Percentiles rank a stretch among this genome's conserved stretches.
Conservation (phyloP, 2,329 filamentous ascomycete species). For the Albophoma yamanashiensis region DNA sequence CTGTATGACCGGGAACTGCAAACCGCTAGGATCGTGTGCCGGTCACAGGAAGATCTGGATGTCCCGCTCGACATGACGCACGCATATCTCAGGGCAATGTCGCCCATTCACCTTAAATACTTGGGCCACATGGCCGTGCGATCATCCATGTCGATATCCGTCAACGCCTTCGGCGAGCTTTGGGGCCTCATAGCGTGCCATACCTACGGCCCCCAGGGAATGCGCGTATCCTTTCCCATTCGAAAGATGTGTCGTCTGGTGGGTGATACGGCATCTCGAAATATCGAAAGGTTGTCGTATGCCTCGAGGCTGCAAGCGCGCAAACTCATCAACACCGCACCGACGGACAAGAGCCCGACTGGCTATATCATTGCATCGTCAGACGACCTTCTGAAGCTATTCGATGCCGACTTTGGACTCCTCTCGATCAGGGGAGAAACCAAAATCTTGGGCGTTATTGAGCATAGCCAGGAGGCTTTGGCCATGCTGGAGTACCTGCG, state of each 20-base stretch:
- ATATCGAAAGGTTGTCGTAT: slow-evolving; percentile 81
- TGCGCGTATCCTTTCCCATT: slow-evolving; percentile 87
- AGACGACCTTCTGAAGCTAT: slow-evolving; percentile 72
- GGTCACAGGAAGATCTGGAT: slow-evolving; percentile 62
- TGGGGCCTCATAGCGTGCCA: slow-evolving; percentile 88
- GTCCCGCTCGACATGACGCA: slow-evolving; percentile 73
- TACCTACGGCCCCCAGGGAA: slow-evolving; percentile 64
- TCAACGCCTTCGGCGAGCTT: slow-evolving; percentile 74
- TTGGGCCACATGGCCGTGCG: slow-evolving; percentile 80
- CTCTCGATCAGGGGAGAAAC: slow-evolving; percentile 82
- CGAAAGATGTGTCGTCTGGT: slow-evolving; percentile 85
- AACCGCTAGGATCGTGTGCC: slow-evolving; percentile 73
- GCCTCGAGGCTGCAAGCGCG: slow-evolving; percentile 74
- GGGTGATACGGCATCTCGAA: slow-evolving; percentile 75
- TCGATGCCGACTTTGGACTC: slow-evolving; percentile 79
- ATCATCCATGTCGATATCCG: slow-evolving; percentile 91
- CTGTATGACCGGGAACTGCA: slow-evolving; percentile 76
- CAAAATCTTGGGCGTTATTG: slow-evolving; percentile 66
- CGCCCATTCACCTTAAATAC: slow-evolving; percentile 82
- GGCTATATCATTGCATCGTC: slow-evolving; percentile 87
- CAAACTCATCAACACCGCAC: slow-evolving; percentile 78
- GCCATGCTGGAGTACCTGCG: slow-evolving; percentile 78
- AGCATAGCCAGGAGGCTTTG: slow-evolving; percentile 71
- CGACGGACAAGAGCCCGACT: slow-evolving; percentile 70
- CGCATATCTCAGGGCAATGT: slow-evolving; percentile 79